phyloP scores from a whole-genome alignment of 2,329 filamentous ascomycete species.

The Rhynchosporium graminicola region DNA sequence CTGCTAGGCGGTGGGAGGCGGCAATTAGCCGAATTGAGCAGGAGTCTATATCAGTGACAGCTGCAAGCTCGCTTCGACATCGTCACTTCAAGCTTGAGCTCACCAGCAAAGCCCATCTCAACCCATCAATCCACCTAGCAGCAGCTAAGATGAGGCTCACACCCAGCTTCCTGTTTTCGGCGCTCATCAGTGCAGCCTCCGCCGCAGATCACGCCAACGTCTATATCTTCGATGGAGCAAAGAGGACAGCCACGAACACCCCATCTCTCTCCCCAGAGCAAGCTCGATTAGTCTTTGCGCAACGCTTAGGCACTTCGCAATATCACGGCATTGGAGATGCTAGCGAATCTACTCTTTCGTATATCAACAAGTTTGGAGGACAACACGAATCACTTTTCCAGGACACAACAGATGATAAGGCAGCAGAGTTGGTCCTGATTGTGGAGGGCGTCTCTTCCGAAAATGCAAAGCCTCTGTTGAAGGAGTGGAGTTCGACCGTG shows the following conservation, averaged over 20 bases:
- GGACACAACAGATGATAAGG: constrained; percentile 32
- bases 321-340: constrained; percentile 48
- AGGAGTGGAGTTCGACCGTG: constrained; percentile 44
- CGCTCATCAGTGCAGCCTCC: constrained; percentile 42
- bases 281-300: constrained; percentile 59
- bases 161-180: constrained; percentile 44
- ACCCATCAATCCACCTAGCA: constrained; percentile 12
- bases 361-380: constrained; percentile 63
- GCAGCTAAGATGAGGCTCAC: constrained; percentile 45
- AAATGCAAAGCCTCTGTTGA: constrained; percentile 46
- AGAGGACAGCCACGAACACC: constrained; percentile 47
- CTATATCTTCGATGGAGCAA: constrained; percentile 48
- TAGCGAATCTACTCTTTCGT: constrained; percentile 47
- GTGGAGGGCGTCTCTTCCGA: constrained; percentile 56
- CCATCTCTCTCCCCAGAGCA: constrained; percentile 48
- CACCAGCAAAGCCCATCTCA: constrained; percentile 25
- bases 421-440: constrained; percentile 58
- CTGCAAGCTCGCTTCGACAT: constrained; percentile 15
- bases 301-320: constrained; percentile 52
- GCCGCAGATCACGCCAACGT: constrained; percentile 49
- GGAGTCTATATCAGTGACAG: not conserved
- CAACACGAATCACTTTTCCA: constrained; percentile 53
- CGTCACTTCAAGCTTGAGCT: constrained; percentile 29
- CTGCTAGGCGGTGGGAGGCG: constrained; percentile 1
- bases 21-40: constrained; percentile 1